Percentiles rank a stretch among this genome's conserved stretches.
phyloP scores from a whole-genome alignment of 179 eudicot species.

The Silene vulgaris region DNA sequence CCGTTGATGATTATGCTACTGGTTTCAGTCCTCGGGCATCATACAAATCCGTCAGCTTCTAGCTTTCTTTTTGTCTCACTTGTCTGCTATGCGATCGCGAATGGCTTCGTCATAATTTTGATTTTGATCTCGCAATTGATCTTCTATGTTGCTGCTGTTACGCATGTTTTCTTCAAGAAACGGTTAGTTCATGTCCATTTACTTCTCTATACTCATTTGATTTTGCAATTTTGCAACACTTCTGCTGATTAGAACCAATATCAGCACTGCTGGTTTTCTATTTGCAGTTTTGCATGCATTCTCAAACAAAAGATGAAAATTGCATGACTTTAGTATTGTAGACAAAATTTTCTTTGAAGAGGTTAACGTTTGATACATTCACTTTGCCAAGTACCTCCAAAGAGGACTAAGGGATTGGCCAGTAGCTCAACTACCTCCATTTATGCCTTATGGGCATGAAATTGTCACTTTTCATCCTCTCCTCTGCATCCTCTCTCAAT shows the following conservation, averaged over 20 bases:
- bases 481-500: too few relatives aligned
- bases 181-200: conserved; percentile 43
- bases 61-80: conserved; percentile 63
- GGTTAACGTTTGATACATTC: neutral
- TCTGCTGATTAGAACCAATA: neutral
- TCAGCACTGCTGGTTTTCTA: neutral
- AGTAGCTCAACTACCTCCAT: too few relatives aligned
- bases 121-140: conserved; percentile 45
- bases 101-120: conserved; percentile 58
- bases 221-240: conserved; percentile 4
- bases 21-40: conserved; percentile 50
- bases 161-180: conserved; percentile 69
- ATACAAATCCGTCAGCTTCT: conserved; percentile 48
- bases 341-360: neutral
- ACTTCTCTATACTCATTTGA: neutral
- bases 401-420: too few relatives aligned
- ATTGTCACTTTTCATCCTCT: too few relatives aligned
- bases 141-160: conserved; percentile 47
- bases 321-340: neutral
- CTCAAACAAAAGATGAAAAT: neutral
- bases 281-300: neutral
- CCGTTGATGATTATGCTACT: conserved; percentile 53
- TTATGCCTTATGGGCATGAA: too few relatives aligned
- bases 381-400: neutral
- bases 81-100: conserved; percentile 66